Evolutionary conservation across 164 flowering plant genomes (phyloP), one percentile per base, ranked within the genome.

Genomic region (Annona cherimola): DNA sequence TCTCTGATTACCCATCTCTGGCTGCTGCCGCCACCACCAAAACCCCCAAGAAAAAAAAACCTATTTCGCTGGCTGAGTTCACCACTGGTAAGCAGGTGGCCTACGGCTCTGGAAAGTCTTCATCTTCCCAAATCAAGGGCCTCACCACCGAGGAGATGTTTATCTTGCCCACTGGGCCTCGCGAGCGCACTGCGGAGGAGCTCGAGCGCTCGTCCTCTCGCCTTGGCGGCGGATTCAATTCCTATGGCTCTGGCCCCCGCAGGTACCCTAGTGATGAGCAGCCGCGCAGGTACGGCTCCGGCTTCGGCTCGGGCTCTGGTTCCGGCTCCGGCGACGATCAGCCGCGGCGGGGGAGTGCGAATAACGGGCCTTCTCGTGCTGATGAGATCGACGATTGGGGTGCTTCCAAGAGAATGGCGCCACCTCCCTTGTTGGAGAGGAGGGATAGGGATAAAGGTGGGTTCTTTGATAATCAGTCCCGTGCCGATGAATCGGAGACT

Each of bases 361-460:
- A 88, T 16, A 75, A 70, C 19, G 80, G 61, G 44, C 91, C 92
- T 8, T 92, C 97, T 3, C 77, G 98, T 35, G 97, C 98, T 35
- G 99, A 96, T 66, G 99, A 92, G 86, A 84, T 71, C 20, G 98
- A 96, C 68, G 83, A 96, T 75, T 93, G 99, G 99, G 93, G 83
- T 0, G 86, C 91, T 0, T 84, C 81, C 68, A 96, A 93, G 93
- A 93, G 85, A 74, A 73, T 85, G 18, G 7, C 76, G 59, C 73
- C 54, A 9, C 75, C 81, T 42, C 71, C 74, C 19, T 85, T 90
- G 50, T 84, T 76, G 64, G 89, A 87, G 71, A 74, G 83, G 79
- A 74, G 86, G 42, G 83, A 81, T 68, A 73, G 68, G 65, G 68
- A 55, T 54, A 75, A 84, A 19, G 89, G 86, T 0, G 86, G 89